These are phyloP conservation scores for Zoysia pacifica DNA, from an alignment of 176 grass and related monocot species.

Conservation along the genomic window DNA sequence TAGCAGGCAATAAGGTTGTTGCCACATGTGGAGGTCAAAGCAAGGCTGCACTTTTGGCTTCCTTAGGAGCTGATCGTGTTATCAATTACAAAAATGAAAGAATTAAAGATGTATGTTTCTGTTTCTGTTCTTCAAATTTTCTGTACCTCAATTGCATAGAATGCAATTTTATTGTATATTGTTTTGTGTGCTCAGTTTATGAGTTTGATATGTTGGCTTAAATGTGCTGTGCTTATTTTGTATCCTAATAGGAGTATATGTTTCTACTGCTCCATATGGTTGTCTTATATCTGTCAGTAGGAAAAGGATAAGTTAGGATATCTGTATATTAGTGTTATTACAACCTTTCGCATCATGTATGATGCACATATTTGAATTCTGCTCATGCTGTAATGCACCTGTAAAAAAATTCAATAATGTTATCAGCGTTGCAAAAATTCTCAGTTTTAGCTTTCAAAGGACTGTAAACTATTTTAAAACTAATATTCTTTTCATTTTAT, in stretches of 20 bases:
- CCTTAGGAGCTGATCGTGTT: slow-evolving; percentile 88
- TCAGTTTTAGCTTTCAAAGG: too few relatives aligned
- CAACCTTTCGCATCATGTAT: slow-evolving; percentile 29
- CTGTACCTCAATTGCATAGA: slow-evolving; percentile 12
- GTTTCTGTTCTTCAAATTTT: not conserved
- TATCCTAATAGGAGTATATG: not conserved
- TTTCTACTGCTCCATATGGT: not conserved
- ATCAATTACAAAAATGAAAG: slow-evolving; percentile 94
- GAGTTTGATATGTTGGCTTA: slow-evolving; percentile 4
- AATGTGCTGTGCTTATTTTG: slow-evolving; percentile 8
- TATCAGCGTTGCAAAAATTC: not conserved
- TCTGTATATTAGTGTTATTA: not conserved
- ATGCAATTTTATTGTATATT: not conserved
- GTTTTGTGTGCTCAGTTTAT: not conserved
- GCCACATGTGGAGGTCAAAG: slow-evolving; percentile 94
- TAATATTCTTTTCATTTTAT: not conserved
- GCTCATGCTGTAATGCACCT: not conserved
- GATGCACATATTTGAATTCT: slow-evolving; percentile 27
- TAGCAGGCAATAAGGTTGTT: slow-evolving; percentile 98
- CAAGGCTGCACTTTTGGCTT: slow-evolving; percentile 81
- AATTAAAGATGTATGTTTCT: slow-evolving; percentile 72
- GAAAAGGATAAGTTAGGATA: not conserved
- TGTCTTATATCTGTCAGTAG: not conserved
- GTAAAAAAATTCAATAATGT: not conserved
- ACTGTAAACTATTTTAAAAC: not conserved